Percentiles rank a stretch among this genome's conserved stretches.
Evolutionary conservation across 441 rosid genomes (phyloP).

Genomic region (Oxalis stricta): DNA sequence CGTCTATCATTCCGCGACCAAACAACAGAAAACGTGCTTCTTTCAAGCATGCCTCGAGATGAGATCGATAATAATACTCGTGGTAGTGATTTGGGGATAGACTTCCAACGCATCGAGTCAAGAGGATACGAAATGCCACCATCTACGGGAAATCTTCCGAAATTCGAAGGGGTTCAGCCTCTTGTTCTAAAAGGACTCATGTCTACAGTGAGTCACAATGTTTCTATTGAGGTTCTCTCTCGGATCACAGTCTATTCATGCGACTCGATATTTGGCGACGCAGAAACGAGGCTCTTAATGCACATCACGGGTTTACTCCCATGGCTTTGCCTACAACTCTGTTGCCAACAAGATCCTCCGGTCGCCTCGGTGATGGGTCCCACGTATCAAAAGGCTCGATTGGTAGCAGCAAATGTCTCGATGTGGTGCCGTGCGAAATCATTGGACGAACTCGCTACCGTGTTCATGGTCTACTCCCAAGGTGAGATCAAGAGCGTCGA

Average conservation of each 20-base stretch:
- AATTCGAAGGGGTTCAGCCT: constrained; percentile 93
- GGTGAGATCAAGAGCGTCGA: constrained; percentile 68
- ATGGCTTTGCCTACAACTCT: constrained; percentile 95
- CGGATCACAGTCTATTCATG: constrained; percentile 81
- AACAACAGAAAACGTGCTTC: constrained; percentile 91
- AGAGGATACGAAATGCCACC: constrained; percentile 54
- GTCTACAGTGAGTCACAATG: constrained; percentile 86
- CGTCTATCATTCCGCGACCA: constrained; percentile 80
- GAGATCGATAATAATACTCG: constrained; percentile 41
- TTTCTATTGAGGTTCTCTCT: constrained; percentile 80
- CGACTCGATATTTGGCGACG: constrained; percentile 89
- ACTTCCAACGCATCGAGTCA: constrained; percentile 60
- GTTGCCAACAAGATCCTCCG: no score
- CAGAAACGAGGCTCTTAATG: constrained; percentile 91
- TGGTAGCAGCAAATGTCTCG: constrained; percentile 69
- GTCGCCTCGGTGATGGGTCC: no score
- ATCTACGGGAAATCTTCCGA: constrained; percentile 62
- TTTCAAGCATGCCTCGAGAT: constrained; percentile 97
- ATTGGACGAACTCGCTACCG: constrained; percentile 59
- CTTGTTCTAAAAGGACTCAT: constrained; percentile 94
- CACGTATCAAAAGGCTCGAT: constrained; percentile 79
- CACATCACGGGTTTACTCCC: constrained; percentile 93
- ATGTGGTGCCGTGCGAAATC: constrained; percentile 84
- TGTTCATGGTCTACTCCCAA: constrained; percentile 61
- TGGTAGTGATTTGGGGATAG: constrained; percentile 46